Evolutionary conservation across 257 asterid species (phyloP).

Genomic region (Ilex asprella): DNA sequence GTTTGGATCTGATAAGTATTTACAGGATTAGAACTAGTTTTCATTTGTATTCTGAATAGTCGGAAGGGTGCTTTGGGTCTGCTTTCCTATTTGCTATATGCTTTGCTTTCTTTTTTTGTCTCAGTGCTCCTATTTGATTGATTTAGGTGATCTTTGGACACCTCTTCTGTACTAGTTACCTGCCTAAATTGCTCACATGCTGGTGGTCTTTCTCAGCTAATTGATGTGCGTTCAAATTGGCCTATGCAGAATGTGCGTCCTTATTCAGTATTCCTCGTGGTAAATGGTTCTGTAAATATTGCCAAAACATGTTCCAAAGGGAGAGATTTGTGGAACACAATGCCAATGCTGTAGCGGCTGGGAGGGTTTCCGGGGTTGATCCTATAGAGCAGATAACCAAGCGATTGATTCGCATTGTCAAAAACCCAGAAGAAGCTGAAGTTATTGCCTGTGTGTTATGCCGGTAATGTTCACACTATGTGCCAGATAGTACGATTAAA

Average conservation of each 20-base stretch:
- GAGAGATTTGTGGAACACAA: constrained; percentile 67
- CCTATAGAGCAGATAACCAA: constrained; percentile 72
- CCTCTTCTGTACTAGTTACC: background rate
- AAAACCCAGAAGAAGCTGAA: constrained; percentile 86
- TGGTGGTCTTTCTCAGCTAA: constrained; percentile 7
- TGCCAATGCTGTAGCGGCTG: constrained; percentile 92
- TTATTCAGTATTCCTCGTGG: constrained; percentile 69
- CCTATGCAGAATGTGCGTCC: constrained; percentile 83
- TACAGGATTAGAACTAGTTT: too few relatives aligned
- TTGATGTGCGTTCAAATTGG: constrained; percentile 15
- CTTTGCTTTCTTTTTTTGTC: background rate
- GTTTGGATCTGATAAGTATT: too few relatives aligned
- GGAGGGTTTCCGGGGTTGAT: constrained; percentile 70
- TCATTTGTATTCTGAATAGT: too few relatives aligned
- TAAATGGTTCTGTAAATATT: constrained; percentile 96
- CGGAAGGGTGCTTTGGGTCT: background rate
- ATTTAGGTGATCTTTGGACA: background rate
- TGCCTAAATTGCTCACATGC: background rate
- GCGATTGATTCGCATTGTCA: constrained; percentile 82
- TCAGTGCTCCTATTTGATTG: background rate
- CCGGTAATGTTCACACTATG: constrained; percentile 44
- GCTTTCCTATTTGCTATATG: background rate
- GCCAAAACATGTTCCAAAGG: constrained; percentile 83
- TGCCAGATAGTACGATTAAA: background rate
- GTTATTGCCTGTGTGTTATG: constrained; percentile 93